A percentile compares a stretch with the other conserved stretches of the same genome.
Evolutionary conservation across 2,329 filamentous ascomycete species (phyloP).

Genomic region (Colletotrichum sp.): DNA sequence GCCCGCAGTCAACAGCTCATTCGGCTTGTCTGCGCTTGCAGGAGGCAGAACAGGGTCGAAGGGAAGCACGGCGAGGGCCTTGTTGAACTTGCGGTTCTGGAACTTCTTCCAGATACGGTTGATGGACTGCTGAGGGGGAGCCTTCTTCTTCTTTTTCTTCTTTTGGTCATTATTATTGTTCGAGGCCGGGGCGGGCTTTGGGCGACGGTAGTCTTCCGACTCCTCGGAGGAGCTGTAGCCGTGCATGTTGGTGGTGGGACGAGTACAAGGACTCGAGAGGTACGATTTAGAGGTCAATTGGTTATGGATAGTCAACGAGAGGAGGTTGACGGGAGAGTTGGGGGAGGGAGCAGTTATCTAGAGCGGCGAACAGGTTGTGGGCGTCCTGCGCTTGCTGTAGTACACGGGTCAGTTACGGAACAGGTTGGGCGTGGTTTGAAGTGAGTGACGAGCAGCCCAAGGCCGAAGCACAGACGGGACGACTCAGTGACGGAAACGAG

Average conservation of each 20-base stretch:
- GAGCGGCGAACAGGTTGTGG: not conserved
- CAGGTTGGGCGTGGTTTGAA: not conserved
- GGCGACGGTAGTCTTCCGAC: conserved; percentile 50
- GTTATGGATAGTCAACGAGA: not conserved
- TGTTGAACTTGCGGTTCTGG: conserved; percentile 64
- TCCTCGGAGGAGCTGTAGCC: conserved; percentile 57
- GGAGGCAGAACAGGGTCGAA: conserved; percentile 63
- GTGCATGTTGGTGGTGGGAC: conserved; percentile 34
- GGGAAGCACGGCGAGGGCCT: conserved; percentile 68
- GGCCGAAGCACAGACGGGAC: not conserved
- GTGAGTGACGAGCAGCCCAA: not conserved
- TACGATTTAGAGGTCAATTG: not conserved
- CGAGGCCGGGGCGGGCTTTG: conserved; percentile 35
- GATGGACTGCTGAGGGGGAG: conserved; percentile 70
- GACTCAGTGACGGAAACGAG: not conserved
- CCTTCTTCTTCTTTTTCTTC: conserved; percentile 62
- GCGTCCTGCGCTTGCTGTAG: not conserved
- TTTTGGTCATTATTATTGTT: conserved; percentile 45
- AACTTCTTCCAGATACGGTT: conserved; percentile 71
- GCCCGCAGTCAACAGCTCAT: conserved; percentile 63
- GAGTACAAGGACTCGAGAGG: not conserved
- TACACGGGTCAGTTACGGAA: not conserved
- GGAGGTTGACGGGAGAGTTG: not conserved
- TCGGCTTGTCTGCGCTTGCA: conserved; percentile 56
- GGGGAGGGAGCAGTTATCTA: not conserved